Conservation (phyloP, 2,329 filamentous ascomycete species). For the Moelleriella libera region DNA sequence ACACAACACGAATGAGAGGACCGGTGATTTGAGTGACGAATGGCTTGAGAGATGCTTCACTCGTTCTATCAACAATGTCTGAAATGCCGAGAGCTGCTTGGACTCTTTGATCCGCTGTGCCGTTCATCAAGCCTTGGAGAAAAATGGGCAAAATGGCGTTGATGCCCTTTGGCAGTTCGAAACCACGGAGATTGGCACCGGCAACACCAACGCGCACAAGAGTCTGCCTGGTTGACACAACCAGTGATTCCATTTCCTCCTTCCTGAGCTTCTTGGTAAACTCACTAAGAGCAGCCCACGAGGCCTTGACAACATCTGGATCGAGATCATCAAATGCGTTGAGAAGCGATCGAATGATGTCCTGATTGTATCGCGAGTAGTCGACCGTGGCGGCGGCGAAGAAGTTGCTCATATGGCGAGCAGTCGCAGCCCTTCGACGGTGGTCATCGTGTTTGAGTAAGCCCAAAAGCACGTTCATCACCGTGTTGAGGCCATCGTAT, state of each 20-base stretch:
- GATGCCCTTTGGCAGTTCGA: constrained; percentile 89
- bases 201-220: constrained; percentile 80
- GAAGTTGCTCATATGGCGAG: constrained; percentile 71
- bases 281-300: constrained; percentile 75
- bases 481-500: constrained; percentile 85
- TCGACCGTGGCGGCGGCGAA: constrained; percentile 70
- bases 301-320: constrained; percentile 68
- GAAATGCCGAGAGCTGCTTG: constrained; percentile 88
- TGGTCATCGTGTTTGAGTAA: constrained; percentile 91
- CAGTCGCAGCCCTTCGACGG: constrained; percentile 62
- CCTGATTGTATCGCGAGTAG: constrained; percentile 91
- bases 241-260: constrained; percentile 94
- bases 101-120: constrained; percentile 79
- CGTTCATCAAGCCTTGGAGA: constrained; percentile 95
- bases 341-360: constrained; percentile 80
- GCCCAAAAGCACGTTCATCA: constrained; percentile 84
- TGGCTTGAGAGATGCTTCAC: constrained; percentile 72
- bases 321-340: constrained; percentile 88
- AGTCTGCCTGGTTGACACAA: constrained; percentile 72
- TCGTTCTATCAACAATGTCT: constrained; percentile 88
- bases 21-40: constrained; percentile 97
- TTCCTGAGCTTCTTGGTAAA: constrained; percentile 85
- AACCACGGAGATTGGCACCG: constrained; percentile 74
- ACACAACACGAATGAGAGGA: constrained; percentile 93
- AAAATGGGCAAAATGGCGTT: constrained; percentile 94